A percentile compares a stretch with the other conserved stretches of the same genome.
Evolutionary conservation across 129 eudicot genomes (phyloP).

Genomic region (Saposhnikovia divaricata): DNA sequence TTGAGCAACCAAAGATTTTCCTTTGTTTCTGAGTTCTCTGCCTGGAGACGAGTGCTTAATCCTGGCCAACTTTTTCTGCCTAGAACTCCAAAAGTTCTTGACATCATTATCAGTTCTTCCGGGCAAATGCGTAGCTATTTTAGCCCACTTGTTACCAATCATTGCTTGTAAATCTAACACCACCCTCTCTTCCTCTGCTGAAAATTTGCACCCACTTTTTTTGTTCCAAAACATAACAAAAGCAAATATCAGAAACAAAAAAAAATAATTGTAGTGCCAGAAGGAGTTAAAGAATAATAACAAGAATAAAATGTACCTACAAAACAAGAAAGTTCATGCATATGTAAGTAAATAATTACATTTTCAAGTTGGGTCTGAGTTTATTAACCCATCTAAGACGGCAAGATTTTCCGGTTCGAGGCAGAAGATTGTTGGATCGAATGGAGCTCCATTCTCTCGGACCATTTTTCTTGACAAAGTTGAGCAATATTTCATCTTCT

Average conservation of each 20-base stretch:
- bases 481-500: not conserved
- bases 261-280: no score
- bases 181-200: constrained; percentile 2
- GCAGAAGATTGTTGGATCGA: constrained; percentile 1
- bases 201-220: constrained; percentile 1
- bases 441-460: not conserved
- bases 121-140: not conserved
- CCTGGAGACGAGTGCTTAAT: not conserved
- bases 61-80: not conserved
- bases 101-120: constrained; percentile 6
- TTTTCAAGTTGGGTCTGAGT: constrained; percentile 1
- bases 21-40: not conserved
- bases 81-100: not conserved
- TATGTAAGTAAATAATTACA: not conserved
- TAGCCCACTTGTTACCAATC: not conserved
- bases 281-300: not conserved
- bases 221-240: not conserved
- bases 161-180: not conserved
- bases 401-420: not conserved
- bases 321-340: not conserved
- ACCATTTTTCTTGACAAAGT: not conserved
- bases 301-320: not conserved
- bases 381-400: constrained; percentile 5
- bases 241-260: not conserved
- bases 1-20: not conserved